Conservation (phyloP, 2,329 filamentous ascomycete genomes). For the Neofusicoccum ribis region DNA sequence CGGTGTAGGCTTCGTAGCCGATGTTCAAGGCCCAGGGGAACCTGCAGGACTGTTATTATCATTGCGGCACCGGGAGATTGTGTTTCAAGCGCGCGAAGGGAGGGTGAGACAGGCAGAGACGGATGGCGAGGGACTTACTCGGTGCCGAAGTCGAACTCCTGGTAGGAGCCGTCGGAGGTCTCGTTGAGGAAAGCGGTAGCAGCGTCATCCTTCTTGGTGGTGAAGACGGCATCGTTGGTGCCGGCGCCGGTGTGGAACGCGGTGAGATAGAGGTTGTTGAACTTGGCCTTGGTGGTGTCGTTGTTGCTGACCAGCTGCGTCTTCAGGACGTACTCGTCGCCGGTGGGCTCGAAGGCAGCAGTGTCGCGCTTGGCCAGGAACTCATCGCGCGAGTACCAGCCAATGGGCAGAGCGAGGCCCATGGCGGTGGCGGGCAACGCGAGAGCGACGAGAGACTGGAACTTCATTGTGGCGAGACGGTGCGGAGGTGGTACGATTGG, state of each 20-base stretch:
- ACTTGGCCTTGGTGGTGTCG: slow-evolving; percentile 12
- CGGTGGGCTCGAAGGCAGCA: neutral
- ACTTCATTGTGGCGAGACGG: slow-evolving; percentile 2
- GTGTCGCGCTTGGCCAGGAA: slow-evolving; percentile 6
- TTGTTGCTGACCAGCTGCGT: slow-evolving; percentile 11
- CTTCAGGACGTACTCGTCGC: slow-evolving; percentile 12
- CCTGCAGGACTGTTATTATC: neutral
- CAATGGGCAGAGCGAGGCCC: slow-evolving; percentile 14
- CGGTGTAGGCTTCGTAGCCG: slow-evolving; percentile 17
- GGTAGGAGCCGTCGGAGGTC: slow-evolving; percentile 5
- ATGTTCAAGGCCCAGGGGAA: slow-evolving; percentile 18
- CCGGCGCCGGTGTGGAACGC: slow-evolving; percentile 21
- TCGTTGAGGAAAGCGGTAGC: slow-evolving; percentile 19
- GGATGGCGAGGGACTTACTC: neutral
- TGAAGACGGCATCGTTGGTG: slow-evolving; percentile 20
- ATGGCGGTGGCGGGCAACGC: neutral
- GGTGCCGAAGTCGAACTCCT: slow-evolving; percentile 21
- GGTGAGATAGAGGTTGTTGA: slow-evolving; percentile 19
- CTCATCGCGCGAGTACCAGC: slow-evolving; percentile 13
- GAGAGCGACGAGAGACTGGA: slow-evolving; percentile 1
- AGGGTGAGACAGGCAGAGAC: neutral
- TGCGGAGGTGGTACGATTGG: neutral
- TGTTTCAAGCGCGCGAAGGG: neutral
- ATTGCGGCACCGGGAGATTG: neutral
- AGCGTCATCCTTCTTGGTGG: neutral